Evolutionary conservation across 192 early-diverging fungal genomes (phyloP).

Genomic region (Coemansia sp.): DNA sequence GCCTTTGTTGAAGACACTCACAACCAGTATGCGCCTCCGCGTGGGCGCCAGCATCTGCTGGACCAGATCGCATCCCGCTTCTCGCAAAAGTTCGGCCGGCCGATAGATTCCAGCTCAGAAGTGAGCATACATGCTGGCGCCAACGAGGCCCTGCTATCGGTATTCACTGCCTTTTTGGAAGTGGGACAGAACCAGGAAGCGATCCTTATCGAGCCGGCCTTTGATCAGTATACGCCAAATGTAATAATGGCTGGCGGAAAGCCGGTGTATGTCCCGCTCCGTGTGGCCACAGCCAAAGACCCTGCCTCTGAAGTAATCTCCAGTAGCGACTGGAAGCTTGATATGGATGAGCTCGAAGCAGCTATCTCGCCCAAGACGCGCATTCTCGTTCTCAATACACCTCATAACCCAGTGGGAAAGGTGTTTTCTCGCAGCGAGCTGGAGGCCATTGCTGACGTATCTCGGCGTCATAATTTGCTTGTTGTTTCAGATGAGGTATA

Average conservation of each 20-base stretch:
- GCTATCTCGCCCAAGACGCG: slow-evolving; percentile 76
- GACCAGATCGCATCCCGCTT: slow-evolving; percentile 79
- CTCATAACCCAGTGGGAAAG: slow-evolving; percentile 92
- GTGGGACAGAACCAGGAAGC: slow-evolving; percentile 73
- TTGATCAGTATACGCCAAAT: slow-evolving; percentile 89
- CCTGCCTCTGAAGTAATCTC: slow-evolving; percentile 56
- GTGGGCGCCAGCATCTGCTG: slow-evolving; percentile 62
- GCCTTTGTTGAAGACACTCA: slow-evolving; percentile 62
- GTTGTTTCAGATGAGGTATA: slow-evolving; percentile 93
- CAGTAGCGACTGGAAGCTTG: slow-evolving; percentile 83
- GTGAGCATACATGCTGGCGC: slow-evolving; percentile 89
- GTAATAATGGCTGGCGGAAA: slow-evolving; percentile 84
- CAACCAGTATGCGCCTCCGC: slow-evolving; percentile 87
- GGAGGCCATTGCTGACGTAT: slow-evolving; percentile 69
- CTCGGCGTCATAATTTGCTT: slow-evolving; percentile 77
- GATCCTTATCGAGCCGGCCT: slow-evolving; percentile 93
- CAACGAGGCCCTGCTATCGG: slow-evolving; percentile 78
- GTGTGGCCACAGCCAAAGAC: slow-evolving; percentile 53
- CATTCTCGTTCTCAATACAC: slow-evolving; percentile 92
- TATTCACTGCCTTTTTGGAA: slow-evolving; percentile 79
- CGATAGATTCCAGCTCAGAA: slow-evolving; percentile 73
- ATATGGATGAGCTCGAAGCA: slow-evolving; percentile 72
- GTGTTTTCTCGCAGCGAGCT: slow-evolving; percentile 77
- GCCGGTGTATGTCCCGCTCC: slow-evolving; percentile 82
- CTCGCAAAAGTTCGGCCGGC: slow-evolving; percentile 61